phyloP scores from a whole-genome alignment of 2,329 filamentous ascomycete species.

The Aureobasidium pullulans region DNA sequence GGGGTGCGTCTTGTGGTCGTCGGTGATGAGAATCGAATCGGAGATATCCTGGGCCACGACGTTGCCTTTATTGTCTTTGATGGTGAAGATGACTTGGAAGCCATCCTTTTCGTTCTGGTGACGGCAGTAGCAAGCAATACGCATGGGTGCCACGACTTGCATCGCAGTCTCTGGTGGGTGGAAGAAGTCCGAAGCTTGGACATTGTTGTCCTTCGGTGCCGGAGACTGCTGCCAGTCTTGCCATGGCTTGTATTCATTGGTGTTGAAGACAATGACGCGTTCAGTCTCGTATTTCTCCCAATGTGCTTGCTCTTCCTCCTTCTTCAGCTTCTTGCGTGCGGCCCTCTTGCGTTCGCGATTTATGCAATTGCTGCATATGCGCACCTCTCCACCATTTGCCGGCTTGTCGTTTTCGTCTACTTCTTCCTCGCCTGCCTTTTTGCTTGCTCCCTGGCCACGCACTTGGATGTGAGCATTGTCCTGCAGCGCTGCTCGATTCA shows the following conservation, averaged over 20 bases:
- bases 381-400: slow-evolving; percentile 84
- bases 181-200: slow-evolving; percentile 20
- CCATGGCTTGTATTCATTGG: slow-evolving; percentile 62
- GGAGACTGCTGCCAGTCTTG: slow-evolving; percentile 36
- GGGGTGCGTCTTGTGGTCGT: slow-evolving; percentile 85
- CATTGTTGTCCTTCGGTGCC: slow-evolving; percentile 27
- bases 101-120: slow-evolving; percentile 91
- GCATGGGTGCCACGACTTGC: slow-evolving; percentile 82
- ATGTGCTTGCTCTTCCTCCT: slow-evolving; percentile 81
- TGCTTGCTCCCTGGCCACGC: slow-evolving; percentile 35
- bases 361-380: slow-evolving; percentile 88
- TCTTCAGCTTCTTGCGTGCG: slow-evolving; percentile 86
- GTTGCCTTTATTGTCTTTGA: slow-evolving; percentile 72
- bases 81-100: slow-evolving; percentile 88
- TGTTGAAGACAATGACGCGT: slow-evolving; percentile 86
- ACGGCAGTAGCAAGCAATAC: slow-evolving; percentile 93
- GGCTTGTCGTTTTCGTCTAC: slow-evolving; percentile 59
- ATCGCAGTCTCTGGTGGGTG: slow-evolving; percentile 51
- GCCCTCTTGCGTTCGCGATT: slow-evolving; percentile 85
- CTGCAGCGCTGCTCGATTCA: slow-evolving; percentile 49
- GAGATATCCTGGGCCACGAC: slow-evolving; percentile 79
- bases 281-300: slow-evolving; percentile 76
- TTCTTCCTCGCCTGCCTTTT: slow-evolving; percentile 38
- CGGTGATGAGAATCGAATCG: slow-evolving; percentile 89
- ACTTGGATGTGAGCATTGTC: slow-evolving; percentile 35